phyloP scores from a whole-genome alignment of 495 filamentous ascomycete species.

The Massariosphaeria phaeospora region DNA sequence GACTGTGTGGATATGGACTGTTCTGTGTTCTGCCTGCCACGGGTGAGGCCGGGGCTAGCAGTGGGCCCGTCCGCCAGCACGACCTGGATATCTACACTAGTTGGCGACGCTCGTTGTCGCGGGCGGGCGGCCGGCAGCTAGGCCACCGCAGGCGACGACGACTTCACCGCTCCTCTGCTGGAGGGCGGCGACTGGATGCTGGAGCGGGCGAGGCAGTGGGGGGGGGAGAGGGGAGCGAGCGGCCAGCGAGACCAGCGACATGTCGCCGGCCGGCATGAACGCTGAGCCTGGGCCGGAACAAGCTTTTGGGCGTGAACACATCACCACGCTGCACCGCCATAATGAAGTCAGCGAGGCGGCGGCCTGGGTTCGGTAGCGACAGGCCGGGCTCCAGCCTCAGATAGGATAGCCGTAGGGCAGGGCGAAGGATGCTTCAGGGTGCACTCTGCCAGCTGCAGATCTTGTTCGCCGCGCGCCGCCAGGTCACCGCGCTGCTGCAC shows the following conservation, averaged over 20 bases:
- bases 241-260: background rate
- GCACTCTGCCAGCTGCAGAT: too few species aligned
- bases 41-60: slow-evolving; percentile 33
- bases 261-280: background rate
- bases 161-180: slow-evolving; percentile 22
- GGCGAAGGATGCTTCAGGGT: slow-evolving; percentile 21
- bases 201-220: background rate
- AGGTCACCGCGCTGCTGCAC: slow-evolving; percentile 32
- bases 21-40: slow-evolving; percentile 7
- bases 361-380: slow-evolving; percentile 33
- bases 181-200: background rate
- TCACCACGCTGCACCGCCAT: slow-evolving; percentile 33
- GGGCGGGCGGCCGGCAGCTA: slow-evolving; percentile 24
- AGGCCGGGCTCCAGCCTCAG: slow-evolving; percentile 22
- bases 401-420: slow-evolving; percentile 32
- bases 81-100: too few species aligned
- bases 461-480: slow-evolving; percentile 33
- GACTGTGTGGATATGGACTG: too few species aligned
- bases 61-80: slow-evolving; percentile 19
- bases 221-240: slow-evolving; percentile 5
- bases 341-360: slow-evolving; percentile 32
- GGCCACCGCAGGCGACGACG: too few species aligned
- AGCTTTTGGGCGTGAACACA: slow-evolving; percentile 35
- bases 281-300: slow-evolving; percentile 11
- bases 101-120: slow-evolving; percentile 10